These are phyloP conservation scores for Chimonanthus praecox DNA, from an alignment of 164 flowering plant species.

Conservation along the genomic window DNA sequence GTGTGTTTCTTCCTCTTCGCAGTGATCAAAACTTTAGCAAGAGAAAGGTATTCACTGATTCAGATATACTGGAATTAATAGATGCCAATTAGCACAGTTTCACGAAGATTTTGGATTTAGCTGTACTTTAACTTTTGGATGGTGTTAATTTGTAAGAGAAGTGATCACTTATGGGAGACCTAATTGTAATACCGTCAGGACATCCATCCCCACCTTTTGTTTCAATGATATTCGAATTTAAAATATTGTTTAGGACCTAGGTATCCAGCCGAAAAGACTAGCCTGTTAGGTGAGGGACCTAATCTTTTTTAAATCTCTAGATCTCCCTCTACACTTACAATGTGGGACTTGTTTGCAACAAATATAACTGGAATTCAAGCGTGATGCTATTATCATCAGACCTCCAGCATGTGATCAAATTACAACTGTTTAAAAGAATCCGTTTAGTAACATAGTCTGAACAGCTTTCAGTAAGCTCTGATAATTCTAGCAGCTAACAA, in stretches of 20 bases:
- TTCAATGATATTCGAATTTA: too few species aligned
- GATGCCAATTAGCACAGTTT: neutral
- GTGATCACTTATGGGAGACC: too few species aligned
- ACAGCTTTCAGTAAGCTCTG: neutral
- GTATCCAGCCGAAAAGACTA: too few species aligned
- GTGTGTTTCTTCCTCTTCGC: conserved; percentile 2
- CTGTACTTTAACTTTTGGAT: neutral
- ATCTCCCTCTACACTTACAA: too few species aligned
- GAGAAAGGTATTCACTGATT: neutral
- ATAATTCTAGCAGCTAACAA: neutral
- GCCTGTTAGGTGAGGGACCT: too few species aligned
- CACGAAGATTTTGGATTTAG: neutral
- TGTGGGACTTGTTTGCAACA: too few species aligned
- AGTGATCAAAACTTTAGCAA: neutral
- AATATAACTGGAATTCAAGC: too few species aligned
- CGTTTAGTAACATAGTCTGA: neutral
- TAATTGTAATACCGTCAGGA: too few species aligned
- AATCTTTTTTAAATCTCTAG: too few species aligned
- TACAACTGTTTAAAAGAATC: neutral
- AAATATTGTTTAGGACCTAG: neutral
- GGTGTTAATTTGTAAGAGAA: neutral
- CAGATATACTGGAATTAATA: neutral
- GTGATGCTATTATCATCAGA: too few species aligned
- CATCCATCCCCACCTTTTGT: neutral
- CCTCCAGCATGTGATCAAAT: neutral